phyloP scores from a whole-genome alignment of 352 stramenopile species.

The Peronospora farinosa region DNA sequence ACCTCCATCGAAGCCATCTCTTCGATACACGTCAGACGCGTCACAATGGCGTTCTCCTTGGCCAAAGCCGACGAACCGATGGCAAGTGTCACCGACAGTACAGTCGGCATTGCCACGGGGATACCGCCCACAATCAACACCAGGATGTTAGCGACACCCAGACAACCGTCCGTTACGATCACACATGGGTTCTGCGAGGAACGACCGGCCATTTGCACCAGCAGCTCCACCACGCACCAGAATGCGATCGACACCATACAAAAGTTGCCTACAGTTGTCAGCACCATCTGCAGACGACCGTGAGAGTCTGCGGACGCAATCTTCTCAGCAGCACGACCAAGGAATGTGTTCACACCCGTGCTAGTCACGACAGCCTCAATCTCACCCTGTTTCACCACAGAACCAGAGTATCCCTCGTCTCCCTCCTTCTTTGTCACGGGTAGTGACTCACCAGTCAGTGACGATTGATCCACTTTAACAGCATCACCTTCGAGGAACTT shows the following conservation, averaged over 20 bases:
- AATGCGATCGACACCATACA: constrained; percentile 86
- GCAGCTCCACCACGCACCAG: constrained; percentile 80
- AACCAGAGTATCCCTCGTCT: constrained; percentile 77
- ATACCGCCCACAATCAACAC: constrained; percentile 91
- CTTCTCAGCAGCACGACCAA: constrained; percentile 82
- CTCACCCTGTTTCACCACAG: constrained; percentile 85
- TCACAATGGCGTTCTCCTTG: constrained; percentile 90
- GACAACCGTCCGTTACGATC: constrained; percentile 62
- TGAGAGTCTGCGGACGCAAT: constrained; percentile 67
- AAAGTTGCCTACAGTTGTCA: constrained; percentile 90
- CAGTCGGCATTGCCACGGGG: constrained; percentile 91
- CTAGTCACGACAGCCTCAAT: constrained; percentile 86
- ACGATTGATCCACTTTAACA: constrained; percentile 88
- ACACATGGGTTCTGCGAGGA: constrained; percentile 79
- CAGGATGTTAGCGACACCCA: constrained; percentile 65
- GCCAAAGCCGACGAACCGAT: constrained; percentile 86
- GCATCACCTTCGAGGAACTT: constrained; percentile 76
- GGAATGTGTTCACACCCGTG: constrained; percentile 88
- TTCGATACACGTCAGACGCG: constrained; percentile 88
- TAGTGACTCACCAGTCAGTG: constrained; percentile 91
- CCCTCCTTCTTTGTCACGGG: constrained; percentile 83
- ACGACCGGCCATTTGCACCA: constrained; percentile 72
- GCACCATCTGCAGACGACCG: constrained; percentile 87
- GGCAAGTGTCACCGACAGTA: constrained; percentile 88
- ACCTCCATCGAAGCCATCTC: constrained; percentile 90